Base-by-base conservation (phyloP, 2,329 filamentous ascomycete species). In the Didymella sp. region DNA sequence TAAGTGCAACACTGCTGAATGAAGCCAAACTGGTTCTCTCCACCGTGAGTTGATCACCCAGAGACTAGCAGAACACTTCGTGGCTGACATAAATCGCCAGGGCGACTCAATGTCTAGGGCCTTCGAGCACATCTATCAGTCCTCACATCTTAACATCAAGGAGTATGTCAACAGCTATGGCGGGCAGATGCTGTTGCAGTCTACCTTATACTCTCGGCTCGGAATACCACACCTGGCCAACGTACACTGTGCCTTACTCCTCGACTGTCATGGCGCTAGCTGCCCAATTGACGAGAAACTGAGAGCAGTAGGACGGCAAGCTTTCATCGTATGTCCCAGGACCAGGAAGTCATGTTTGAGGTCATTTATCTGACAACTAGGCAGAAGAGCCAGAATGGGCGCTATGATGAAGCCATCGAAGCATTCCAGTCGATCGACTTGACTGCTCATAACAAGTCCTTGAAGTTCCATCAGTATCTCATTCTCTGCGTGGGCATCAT, bases 1-100 rank as follows among this genome's bases (percentile, higher is more conserved):
- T 94, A 78, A 92, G 90, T 70, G 92, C 91, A 2, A 90, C 92
- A 1, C 79, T 96, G 13, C 81, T 96, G 50, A 92, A 89, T 66
- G 93, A 98, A 75, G 91, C 92, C 2, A 96, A 93, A 72, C 79
- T 96, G 38, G 85, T 85, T 19, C 82, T 97, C 54, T 83, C 86
- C 51, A 89, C 87, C 68, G 92, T 92, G 77, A 83, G 88, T 56
- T 9, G 0, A 17, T 13, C 9, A 22, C 22, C 13, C 4, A 22
- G 19, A 13, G 19, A 13, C 19, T 22, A 4, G n/a, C 27, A 13
- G 17, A 21, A 13, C 3, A 17, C 19, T 11, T 15, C 19, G 15
- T 21, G 17, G 43, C 51, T 65, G 33, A 65, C 11, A 3, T 15
- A 15, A 13, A 17, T 30, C 1, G 58, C 58, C 21, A 85, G 83